Conservation (phyloP, 1,139 yeast species). For the Blastobotrys capitulatus region DNA sequence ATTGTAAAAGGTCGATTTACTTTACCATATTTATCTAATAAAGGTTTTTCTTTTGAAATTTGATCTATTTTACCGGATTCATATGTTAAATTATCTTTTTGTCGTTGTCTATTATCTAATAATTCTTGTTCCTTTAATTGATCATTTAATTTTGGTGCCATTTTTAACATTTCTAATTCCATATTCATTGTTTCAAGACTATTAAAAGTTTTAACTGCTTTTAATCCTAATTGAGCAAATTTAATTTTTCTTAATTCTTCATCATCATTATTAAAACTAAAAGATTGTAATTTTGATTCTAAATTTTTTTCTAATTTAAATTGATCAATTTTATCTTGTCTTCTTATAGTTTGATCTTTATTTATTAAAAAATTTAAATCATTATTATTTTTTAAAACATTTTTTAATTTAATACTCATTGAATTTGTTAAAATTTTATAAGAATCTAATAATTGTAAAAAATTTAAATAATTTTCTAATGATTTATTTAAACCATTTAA, state of each 20-base stretch:
- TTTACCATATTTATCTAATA: constrained; percentile 44
- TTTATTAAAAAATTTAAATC: constrained; percentile 29
- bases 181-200: constrained; percentile 49
- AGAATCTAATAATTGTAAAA: constrained; percentile 23
- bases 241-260: constrained; percentile 52
- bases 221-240: constrained; percentile 49
- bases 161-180: constrained; percentile 50
- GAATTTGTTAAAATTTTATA: constrained; percentile 22
- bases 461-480: constrained; percentile 21
- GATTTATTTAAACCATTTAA: constrained; percentile 19
- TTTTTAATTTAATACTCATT: constrained; percentile 15
- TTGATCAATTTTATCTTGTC: constrained; percentile 70
- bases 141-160: constrained; percentile 17
- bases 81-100: neutral
- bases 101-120: neutral
- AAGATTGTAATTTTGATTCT: constrained; percentile 26
- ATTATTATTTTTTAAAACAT: constrained; percentile 9
- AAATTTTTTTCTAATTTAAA: constrained; percentile 57
- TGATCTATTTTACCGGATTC: constrained; percentile 9
- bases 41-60: constrained; percentile 5
- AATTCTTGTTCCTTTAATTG: neutral
- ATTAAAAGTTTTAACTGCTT: constrained; percentile 49
- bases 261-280: constrained; percentile 46
- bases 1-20: constrained; percentile 82
- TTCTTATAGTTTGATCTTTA: constrained; percentile 46